Conservation (phyloP, 768 basidiomycete species). For the Auricularia sp. region DNA sequence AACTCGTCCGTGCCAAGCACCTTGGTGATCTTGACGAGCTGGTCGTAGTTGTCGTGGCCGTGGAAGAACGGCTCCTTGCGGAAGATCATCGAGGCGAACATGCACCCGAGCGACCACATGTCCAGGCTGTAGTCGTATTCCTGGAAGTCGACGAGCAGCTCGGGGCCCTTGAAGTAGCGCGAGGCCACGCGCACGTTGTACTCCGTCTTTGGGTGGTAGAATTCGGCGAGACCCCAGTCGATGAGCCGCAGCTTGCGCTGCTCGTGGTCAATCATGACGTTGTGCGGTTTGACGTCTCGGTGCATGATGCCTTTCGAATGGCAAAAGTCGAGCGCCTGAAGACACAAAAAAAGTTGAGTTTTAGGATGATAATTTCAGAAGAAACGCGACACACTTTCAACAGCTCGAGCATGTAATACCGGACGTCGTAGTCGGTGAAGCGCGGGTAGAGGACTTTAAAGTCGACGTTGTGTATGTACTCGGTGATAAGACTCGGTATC, state of each 20-base stretch:
- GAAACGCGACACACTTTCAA: conserved; percentile 52
- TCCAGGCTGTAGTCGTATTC: conserved; percentile 97
- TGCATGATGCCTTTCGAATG: conserved; percentile 99
- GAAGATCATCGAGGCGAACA: conserved; percentile 99
- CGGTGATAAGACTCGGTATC: conserved; percentile 92
- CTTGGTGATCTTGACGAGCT: conserved; percentile 95
- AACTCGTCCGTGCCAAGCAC: conserved; percentile 94
- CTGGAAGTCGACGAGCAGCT: conserved; percentile 93
- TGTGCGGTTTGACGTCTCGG: conserved; percentile 96
- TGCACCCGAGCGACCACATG: conserved; percentile 98
- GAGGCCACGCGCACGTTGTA: conserved; percentile 98
- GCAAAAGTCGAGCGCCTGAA: conserved; percentile 87
- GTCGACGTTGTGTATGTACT: conserved; percentile 97
- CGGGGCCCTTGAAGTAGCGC: conserved; percentile 96
- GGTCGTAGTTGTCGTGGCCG: conserved; percentile 97
- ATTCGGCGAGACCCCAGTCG: conserved; percentile 98
- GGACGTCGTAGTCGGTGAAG: conserved; percentile 90
- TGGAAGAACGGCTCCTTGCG: conserved; percentile 99
- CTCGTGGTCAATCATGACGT: conserved; percentile 99
- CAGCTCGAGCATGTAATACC: conserved; percentile 94
- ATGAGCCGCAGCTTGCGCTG: conserved; percentile 92
- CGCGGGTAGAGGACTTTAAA: conserved; percentile 95
- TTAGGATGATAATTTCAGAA: no score
- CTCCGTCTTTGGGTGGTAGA: conserved; percentile 94
- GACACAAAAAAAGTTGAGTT: no score